Evolutionary conservation across 1,139 yeast species (phyloP), one percentile per base, ranked within the genome.

Genomic region (Hemisphaericaspora lyxosophila): DNA sequence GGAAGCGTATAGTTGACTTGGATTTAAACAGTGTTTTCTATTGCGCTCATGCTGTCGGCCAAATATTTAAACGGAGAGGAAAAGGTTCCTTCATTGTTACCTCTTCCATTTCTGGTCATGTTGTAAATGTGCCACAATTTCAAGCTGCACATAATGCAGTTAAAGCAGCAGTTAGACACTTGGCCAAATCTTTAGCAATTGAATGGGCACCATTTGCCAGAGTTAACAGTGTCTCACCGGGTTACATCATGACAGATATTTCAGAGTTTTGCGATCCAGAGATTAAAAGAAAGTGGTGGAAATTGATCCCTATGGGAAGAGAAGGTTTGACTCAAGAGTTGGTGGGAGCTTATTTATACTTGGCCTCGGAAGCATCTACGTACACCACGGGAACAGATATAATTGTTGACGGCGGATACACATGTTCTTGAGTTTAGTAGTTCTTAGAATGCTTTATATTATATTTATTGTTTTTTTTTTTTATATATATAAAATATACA

Each of bases 61-160:
- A 64, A 41, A 68, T 72, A 70, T 53, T 72, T 37, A 56, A 54
- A 12, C 47, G 56, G 35, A 70, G 67, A 49, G 71, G 72, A 23
- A 46, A 50, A 31, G 64, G 64, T 2, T 44, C 50, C 17, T 57
- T 59, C 33, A 50, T 59, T 2, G 55, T 57, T 31, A 59, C 64
- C 2, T 61, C 61, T 3, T 56, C 61, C 27, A 61, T 38, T 52
- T 59, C 67, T 26, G 85, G 78, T 31, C 75, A 76, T 53, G 78
- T 80, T 51, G 85, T 77, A 49, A 80, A 80, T 59, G 78, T 77
- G 54, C 85, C 85, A 34, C 81, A 80, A 57, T 77, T 77, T 37
- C 85, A 80, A 59, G 64, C 78, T 4, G 70, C 81, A 1, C 78
- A 78, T 51, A 70, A 78, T 8, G 73, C 78, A 7, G 61, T 80